Evolutionary conservation across 345 rosid genomes (phyloP), one percentile per base, ranked within the genome.

Genomic region (Streptanthus diversifolius): DNA sequence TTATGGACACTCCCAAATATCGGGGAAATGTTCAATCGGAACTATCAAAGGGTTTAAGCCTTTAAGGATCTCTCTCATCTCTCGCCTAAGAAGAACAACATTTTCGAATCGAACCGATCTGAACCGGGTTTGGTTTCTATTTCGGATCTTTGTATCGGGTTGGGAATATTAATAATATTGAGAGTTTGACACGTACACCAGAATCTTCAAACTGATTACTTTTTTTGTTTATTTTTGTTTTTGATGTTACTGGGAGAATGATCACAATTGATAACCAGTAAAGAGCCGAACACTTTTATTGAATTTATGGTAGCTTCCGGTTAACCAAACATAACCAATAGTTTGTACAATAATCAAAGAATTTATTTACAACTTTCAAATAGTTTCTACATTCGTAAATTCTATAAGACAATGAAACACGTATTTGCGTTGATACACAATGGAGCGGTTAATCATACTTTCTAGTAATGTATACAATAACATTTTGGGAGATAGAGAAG

Each of bases 1-100:
- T 77, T 60, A 59, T 59, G 43, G 68, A 56, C 55, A 48, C 72
- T 70, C 68, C 80, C 67, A 49, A 71, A 77, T 77, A 68, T 77
- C 52, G 40, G 80, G 80, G 18, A 63, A 56, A 64, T 57, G 68
- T 77, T 57, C 57, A 40, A 62, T 56, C 48, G 17, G 11, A 53
- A 13, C 43, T 52, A 0, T 32, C 27, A 5, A 41, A 76, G 71
- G 76, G 72, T 63, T 70, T 76, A 68, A 68, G 70, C 35, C 40
- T 44, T 68, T 33, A n/a, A 53, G 43, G 51, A 76, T 70, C 75
- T 63, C 37, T 63, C 71, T 63, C 29, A 35, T 63, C 37, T 63
- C 71, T 63, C 29, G 41, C 18, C 22, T 44, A 36, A 15, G 67
- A 71, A 39, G 62, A 45, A 57, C 76, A 37, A 1, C 13, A 9